Base-by-base conservation (phyloP, 495 filamentous ascomycete species). In the Penicillium paradoxum region DNA sequence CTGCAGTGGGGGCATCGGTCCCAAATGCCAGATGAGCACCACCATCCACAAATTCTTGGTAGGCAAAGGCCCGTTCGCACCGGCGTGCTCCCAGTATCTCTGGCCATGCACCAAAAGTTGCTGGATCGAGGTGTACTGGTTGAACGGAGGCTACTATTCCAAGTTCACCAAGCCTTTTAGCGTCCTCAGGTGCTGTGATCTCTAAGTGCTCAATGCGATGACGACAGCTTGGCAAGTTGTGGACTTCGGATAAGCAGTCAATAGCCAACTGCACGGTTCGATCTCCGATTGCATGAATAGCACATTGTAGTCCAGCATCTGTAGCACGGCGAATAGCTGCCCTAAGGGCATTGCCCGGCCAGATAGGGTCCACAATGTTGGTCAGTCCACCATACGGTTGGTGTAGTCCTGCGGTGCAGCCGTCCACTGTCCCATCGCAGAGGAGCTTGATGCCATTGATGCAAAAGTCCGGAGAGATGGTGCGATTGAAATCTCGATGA, bases 131-230 rank as follows among this genome's bases (percentile, higher is more conserved):
- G 53, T 86, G 83, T 3, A 84, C 80, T 0, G 83, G 80, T 58
- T 85, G 80, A n/a, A 85, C 76, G 4, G 78, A 82, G 5, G 83
- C 82, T 33, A 80, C 83, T 57, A 86, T 82, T 17, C 81, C 74
- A 13, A 78, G 67, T 30, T 68, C 55, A 6, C 80, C 81, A 2
- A 85, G 70, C 0, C 82, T 63, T 4, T 53, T 66, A 1, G 77
- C 81, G 47, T 85, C 82, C 27, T 66, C 71, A 2, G 73, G 71
- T 0, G 66, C 72, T 7, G 83, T 73, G 5, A 86, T 65, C 60
- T 86, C 83, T 15, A 86, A 67, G 54, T 86, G 83, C 59, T 86
- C 83, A 54, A 85, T 79, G 11, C 82, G 74, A 29, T 83, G 83
- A 10, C 82, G 73, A 11, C 66, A 69, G 3, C 70, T 64, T 9